Conservation (phyloP, 2,329 filamentous ascomycete genomes). For the Colletotrichum scovillei region DNA sequence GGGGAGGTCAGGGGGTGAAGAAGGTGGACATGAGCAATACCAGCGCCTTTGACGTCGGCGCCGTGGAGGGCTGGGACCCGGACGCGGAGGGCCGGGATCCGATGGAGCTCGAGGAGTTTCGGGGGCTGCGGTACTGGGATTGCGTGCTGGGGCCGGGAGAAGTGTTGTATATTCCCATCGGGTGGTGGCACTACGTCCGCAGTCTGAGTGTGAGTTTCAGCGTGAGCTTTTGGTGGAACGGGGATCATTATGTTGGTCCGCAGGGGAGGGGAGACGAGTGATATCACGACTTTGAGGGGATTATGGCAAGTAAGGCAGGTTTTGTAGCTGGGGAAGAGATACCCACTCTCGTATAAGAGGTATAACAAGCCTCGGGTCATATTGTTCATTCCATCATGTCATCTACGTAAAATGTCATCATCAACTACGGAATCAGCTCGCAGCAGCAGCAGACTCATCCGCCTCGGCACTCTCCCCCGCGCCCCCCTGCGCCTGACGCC, state of each 20-base stretch:
- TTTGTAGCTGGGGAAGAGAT: no score
- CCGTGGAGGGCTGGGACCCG: slow-evolving; percentile 71
- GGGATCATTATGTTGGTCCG: slow-evolving; percentile 12
- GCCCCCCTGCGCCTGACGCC: slow-evolving; percentile 56
- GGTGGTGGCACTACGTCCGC: slow-evolving; percentile 98
- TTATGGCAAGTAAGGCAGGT: no score
- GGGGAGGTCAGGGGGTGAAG: no score
- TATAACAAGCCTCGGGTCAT: not conserved
- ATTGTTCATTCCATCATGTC: not conserved
- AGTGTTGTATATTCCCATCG: slow-evolving; percentile 87
- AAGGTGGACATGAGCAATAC: slow-evolving; percentile 94
- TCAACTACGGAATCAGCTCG: not conserved
- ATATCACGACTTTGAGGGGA: not conserved
- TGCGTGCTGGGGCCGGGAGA: slow-evolving; percentile 85
- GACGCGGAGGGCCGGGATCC: slow-evolving; percentile 43
- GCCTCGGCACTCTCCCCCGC: slow-evolving; percentile 49
- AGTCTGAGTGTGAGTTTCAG: slow-evolving; percentile 90
- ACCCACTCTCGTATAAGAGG: not conserved
- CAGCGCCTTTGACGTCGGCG: slow-evolving; percentile 80
- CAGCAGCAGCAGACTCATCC: slow-evolving; percentile 26
- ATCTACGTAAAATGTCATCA: not conserved
- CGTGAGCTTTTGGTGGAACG: slow-evolving; percentile 96
- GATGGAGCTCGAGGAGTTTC: slow-evolving; percentile 61
- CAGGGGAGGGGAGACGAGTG: not conserved
- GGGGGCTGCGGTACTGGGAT: slow-evolving; percentile 75